Base-by-base conservation (phyloP, 495 filamentous ascomycete species). In the Neurospora sp. region DNA sequence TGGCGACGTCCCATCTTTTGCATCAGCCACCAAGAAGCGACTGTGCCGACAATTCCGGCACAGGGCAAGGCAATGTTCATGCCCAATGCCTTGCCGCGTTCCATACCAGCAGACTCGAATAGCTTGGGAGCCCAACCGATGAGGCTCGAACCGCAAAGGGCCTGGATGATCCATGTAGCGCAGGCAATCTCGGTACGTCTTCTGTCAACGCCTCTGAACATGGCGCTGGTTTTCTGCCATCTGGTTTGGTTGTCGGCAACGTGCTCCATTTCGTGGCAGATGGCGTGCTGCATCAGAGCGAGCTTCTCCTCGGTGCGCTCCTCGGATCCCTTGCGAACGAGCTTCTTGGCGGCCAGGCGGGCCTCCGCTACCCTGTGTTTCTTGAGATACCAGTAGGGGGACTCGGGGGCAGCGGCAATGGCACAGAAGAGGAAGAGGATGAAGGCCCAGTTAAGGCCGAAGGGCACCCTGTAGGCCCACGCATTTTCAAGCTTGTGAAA, bases 301-400 rank as follows among this genome's bases (percentile, higher is more conserved):
- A 91, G 83, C 14, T 88, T 90, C 74, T 89, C 86, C 71, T 88
- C 84, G 18, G 85, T 78, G 71, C 89, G 83, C 74, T 89, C 86
- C 6, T 83, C 79, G 0, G 80, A 76, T 18, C 87, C 83, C 5
- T 69, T 71, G 18, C 83, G 81, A 41, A 80, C 89, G 59, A 93
- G 82, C 40, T 91, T 87, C 27, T 84, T 83, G 53, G 92, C 80
- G 8, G 88, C 81, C 31, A 69, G 71, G 68, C 76, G 74, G 9
- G 81, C 82, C 11, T 83, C 80, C 70, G 88, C 87, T 39, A 83
- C 82, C 14, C 84, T 80, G 16, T 85, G 85, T 69, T 88, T 86
- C 10, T 91, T 86, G 42, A 93, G 86, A 41, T 92, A 83, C 91
- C 91, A 93, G 88, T 91, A 93, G 0, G 92, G 92, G 0, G 88